Percentiles rank a stretch among this genome's conserved stretches.
These are phyloP conservation scores for Pittosporum tobira DNA, from an alignment of 129 eudicot species.

Conservation along the genomic window DNA sequence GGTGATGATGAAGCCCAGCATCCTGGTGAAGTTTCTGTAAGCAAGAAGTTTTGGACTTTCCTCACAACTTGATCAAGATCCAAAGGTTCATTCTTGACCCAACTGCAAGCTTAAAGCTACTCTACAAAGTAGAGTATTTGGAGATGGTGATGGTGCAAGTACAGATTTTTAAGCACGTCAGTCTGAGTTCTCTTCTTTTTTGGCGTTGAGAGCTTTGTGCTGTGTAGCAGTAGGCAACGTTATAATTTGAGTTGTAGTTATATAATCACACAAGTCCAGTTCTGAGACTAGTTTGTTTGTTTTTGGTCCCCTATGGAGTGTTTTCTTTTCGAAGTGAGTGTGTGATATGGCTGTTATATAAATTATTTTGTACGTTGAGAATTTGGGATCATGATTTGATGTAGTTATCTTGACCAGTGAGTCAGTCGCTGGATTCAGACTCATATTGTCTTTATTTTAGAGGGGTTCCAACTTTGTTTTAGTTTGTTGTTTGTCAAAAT, in stretches of 20 bases:
- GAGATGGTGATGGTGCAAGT: neutral
- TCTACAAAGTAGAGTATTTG: slow-evolving; percentile 14
- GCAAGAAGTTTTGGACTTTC: slow-evolving; percentile 92
- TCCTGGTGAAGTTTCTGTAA: slow-evolving; percentile 95
- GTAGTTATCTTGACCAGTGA: slow-evolving; percentile 14
- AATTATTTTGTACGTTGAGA: slow-evolving; percentile 18
- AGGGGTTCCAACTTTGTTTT: no score
- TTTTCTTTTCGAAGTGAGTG: neutral
- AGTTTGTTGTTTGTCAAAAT: no score
- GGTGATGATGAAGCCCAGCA: slow-evolving; percentile 64
- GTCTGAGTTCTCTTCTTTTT: slow-evolving; percentile 22
- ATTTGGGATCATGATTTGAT: slow-evolving; percentile 1
- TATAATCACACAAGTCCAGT: slow-evolving; percentile 22
- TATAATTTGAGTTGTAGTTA: slow-evolving; percentile 18
- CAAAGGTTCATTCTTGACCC: no score
- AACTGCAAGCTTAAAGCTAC: no score
- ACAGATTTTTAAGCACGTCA: neutral
- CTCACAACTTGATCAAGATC: slow-evolving; percentile 86
- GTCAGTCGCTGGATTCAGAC: neutral
- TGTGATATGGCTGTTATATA: slow-evolving; percentile 25
- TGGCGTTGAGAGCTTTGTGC: slow-evolving; percentile 22
- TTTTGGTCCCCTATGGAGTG: slow-evolving; percentile 10
- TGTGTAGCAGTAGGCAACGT: slow-evolving; percentile 1
- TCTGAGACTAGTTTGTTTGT: slow-evolving; percentile 20
- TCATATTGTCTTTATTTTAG: neutral